These are phyloP conservation scores for Strobilomyces confusus DNA, from an alignment of 768 basidiomycete genomes.

Conservation along the genomic window DNA sequence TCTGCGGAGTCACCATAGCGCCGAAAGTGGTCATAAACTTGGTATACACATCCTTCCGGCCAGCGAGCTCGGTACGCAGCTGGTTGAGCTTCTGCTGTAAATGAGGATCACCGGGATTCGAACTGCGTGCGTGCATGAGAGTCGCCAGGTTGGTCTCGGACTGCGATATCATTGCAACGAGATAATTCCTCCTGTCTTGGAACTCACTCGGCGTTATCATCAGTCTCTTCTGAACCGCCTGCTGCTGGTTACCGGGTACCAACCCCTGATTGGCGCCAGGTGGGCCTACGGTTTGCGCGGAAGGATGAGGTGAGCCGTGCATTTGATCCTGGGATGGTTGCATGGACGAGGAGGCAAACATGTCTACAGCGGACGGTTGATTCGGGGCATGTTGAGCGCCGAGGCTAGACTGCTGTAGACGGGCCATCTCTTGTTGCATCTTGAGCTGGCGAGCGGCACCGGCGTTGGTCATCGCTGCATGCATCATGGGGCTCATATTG, in stretches of 20 bases:
- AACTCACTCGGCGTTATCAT: conserved; percentile 19
- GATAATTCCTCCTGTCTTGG: conserved; percentile 18
- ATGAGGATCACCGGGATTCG: conserved; percentile 16
- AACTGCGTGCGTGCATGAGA: conserved; percentile 11
- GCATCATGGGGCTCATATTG: conserved; percentile 37
- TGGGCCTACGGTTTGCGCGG: conserved; percentile 20
- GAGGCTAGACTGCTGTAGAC: conserved; percentile 30
- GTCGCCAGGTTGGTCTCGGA: conserved; percentile 10
- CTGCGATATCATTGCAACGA: conserved; percentile 10
- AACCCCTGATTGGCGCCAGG: conserved; percentile 22
- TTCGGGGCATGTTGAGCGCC: conserved; percentile 35
- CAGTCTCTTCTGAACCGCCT: conserved; percentile 27
- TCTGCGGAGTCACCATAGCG: conserved; percentile 21
- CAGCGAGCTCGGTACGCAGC: conserved; percentile 20
- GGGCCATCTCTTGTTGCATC: conserved; percentile 41
- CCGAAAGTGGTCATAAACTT: conserved; percentile 34
- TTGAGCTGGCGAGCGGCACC: conserved; percentile 37
- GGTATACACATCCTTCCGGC: conserved; percentile 37
- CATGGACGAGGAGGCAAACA: conserved; percentile 48
- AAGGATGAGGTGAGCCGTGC: conserved; percentile 46
- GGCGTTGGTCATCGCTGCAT: conserved; percentile 30
- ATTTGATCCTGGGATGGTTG: conserved; percentile 38
- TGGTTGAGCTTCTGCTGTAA: conserved; percentile 16
- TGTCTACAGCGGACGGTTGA: conserved; percentile 39
- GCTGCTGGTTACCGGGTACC: conserved; percentile 15